These are phyloP conservation scores for Ascomycota sp. DNA, from an alignment of 2,329 filamentous ascomycete species.

Conservation along the genomic window DNA sequence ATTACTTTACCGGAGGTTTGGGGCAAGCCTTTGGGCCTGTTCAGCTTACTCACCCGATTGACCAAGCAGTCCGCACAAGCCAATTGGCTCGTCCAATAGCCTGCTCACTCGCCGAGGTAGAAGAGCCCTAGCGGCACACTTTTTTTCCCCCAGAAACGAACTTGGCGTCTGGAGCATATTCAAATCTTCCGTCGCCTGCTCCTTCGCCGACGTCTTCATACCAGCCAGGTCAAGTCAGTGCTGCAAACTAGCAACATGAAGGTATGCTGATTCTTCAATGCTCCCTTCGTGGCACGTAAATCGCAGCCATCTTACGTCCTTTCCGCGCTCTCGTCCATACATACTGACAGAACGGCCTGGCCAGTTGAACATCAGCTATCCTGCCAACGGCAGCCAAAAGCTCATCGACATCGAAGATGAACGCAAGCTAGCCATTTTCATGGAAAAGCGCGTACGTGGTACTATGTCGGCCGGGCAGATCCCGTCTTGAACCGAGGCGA, in stretches of 20 bases:
- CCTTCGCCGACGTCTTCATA: constrained; percentile 15
- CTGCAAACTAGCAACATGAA: constrained; percentile 26
- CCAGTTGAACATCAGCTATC: constrained; percentile 56
- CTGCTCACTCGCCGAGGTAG: constrained; percentile 4
- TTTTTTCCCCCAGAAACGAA: constrained; percentile 12
- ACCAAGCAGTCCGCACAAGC: not conserved
- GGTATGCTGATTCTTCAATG: constrained; percentile 7
- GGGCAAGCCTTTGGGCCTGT: not conserved
- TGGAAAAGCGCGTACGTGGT: constrained; percentile 76
- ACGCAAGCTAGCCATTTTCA: constrained; percentile 95
- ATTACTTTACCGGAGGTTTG: too few relatives aligned
- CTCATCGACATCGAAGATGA: constrained; percentile 98
- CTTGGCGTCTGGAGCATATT: constrained; percentile 3
- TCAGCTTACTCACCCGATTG: not conserved
- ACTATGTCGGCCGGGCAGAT: not conserved
- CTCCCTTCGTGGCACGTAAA: too few relatives aligned
- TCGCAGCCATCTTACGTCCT: too few relatives aligned
- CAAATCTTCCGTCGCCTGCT: constrained; percentile 4
- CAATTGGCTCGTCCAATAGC: constrained; percentile 12
- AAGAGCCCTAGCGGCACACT: constrained; percentile 22
- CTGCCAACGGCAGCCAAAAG: constrained; percentile 99
- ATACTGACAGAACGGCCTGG: too few relatives aligned
- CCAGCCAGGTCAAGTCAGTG: constrained; percentile 22
- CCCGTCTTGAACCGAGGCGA: not conserved
- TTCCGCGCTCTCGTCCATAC: too few relatives aligned